Evolutionary conservation across 805 yeast genomes (phyloP).

Genomic region (Sugiyamaella floridensis): DNA sequence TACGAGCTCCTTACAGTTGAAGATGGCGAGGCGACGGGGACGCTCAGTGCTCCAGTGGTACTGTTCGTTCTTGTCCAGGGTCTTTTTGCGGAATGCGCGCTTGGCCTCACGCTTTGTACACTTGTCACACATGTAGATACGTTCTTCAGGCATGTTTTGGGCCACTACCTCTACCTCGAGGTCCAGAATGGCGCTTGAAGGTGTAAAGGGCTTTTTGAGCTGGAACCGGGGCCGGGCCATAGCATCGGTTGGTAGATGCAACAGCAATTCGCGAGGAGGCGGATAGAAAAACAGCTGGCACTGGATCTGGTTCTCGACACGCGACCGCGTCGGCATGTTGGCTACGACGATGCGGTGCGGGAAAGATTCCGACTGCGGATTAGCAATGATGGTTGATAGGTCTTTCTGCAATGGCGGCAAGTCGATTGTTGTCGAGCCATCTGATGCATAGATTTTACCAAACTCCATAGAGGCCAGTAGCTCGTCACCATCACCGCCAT

Average conservation of each 20-base stretch:
- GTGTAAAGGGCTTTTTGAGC: slow-evolving; percentile 34
- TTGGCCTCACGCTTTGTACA: slow-evolving; percentile 91
- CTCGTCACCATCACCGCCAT: slow-evolving; percentile 38
- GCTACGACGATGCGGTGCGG: slow-evolving; percentile 4
- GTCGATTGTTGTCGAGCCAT: neutral
- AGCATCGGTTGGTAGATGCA: slow-evolving; percentile 81
- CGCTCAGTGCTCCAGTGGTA: slow-evolving; percentile 72
- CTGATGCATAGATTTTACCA: slow-evolving; percentile 32
- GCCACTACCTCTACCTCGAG: slow-evolving; percentile 76
- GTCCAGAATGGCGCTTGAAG: slow-evolving; percentile 27
- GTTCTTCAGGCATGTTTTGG: slow-evolving; percentile 34
- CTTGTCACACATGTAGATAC: slow-evolving; percentile 73
- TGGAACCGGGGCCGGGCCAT: slow-evolving; percentile 82
- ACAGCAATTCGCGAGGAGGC: slow-evolving; percentile 62
- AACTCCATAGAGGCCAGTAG: slow-evolving; percentile 48
- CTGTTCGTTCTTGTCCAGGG: slow-evolving; percentile 61
- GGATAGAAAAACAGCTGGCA: slow-evolving; percentile 63
- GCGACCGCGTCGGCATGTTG: slow-evolving; percentile 69
- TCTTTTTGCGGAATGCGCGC: slow-evolving; percentile 87
- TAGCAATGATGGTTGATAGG: neutral
- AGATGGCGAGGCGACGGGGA: slow-evolving; percentile 75
- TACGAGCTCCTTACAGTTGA: slow-evolving; percentile 84
- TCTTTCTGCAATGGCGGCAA: neutral
- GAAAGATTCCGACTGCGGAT: neutral
- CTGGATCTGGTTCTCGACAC: slow-evolving; percentile 96